Percentiles rank a stretch among this genome's conserved stretches.
These are phyloP conservation scores for Fusarium secorum DNA, from an alignment of 2,329 filamentous ascomycete genomes.

Conservation along the genomic window DNA sequence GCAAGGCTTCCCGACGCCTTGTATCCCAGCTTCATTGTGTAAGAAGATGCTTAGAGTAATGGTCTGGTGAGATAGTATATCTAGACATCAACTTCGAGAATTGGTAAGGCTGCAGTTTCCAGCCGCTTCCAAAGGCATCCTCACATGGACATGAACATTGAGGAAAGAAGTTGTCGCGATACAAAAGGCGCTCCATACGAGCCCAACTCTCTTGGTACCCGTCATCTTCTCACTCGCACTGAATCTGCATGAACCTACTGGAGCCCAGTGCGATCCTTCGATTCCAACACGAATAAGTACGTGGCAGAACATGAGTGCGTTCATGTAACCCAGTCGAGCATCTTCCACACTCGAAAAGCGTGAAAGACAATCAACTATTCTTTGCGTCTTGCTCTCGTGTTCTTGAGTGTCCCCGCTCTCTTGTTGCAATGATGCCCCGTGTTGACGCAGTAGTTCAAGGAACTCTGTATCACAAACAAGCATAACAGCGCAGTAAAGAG, in stretches of 20 bases:
- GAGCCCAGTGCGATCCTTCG: fast-evolving
- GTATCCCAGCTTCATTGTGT: too few relatives aligned
- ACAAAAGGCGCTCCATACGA: not conserved
- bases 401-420: fast-evolving
- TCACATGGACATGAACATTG: fast-evolving
- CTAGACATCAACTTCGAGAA: too few relatives aligned
- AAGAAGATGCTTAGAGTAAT: too few relatives aligned
- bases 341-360: fast-evolving
- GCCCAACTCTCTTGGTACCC: not conserved
- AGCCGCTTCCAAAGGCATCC: not conserved
- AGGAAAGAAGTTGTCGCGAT: not conserved
- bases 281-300: not conserved
- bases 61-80: too few relatives aligned
- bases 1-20: too few relatives aligned
- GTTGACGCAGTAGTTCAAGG: not conserved
- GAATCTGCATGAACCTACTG: too few relatives aligned
- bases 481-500: not conserved
- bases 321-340: fast-evolving
- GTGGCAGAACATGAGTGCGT: not conserved
- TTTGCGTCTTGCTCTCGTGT: fast-evolving
- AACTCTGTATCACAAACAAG: not conserved
- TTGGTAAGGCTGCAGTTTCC: too few relatives aligned
- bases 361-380: fast-evolving
- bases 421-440: not conserved
- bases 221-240: too few relatives aligned